Conservation (phyloP, 495 filamentous ascomycete genomes). For the Poronia punctata region DNA sequence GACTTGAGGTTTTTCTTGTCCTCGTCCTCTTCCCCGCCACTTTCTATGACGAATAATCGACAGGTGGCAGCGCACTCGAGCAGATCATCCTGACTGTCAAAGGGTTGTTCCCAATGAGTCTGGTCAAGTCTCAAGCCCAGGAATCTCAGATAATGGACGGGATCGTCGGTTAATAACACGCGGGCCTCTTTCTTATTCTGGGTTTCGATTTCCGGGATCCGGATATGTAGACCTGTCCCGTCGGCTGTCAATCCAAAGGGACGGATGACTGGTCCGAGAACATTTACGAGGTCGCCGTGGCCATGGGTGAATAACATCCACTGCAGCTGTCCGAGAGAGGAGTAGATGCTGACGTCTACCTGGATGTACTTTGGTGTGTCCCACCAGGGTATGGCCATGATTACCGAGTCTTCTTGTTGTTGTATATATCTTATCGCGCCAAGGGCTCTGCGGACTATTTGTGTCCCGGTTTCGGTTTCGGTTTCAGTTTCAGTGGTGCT, state of each 20-base stretch:
- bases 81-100: conserved; percentile 44
- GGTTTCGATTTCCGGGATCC: conserved; percentile 55
- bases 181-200: conserved; percentile 46
- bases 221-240: conserved; percentile 50
- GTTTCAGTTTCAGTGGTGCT: no score
- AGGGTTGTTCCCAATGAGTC: conserved; percentile 35
- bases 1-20: conserved; percentile 38
- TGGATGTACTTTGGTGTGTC: conserved; percentile 43
- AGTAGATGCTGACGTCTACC: conserved; percentile 55
- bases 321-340: conserved; percentile 30
- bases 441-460: conserved; percentile 15
- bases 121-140: conserved; percentile 44
- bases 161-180: conserved; percentile 50
- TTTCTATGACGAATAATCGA: conserved; percentile 42
- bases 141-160: conserved; percentile 47
- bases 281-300: conserved; percentile 61
- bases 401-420: conserved; percentile 19
- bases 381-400: conserved; percentile 49
- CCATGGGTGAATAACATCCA: conserved; percentile 58
- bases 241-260: conserved; percentile 57
- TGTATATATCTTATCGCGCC: conserved; percentile 23
- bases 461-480: not conserved
- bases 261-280: conserved; percentile 54
- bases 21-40: conserved; percentile 15
- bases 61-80: conserved; percentile 47